Percentiles rank a stretch among this genome's conserved stretches.
These are phyloP conservation scores for Claviceps sp. DNA, from an alignment of 2,329 filamentous ascomycete genomes.

Conservation along the genomic window DNA sequence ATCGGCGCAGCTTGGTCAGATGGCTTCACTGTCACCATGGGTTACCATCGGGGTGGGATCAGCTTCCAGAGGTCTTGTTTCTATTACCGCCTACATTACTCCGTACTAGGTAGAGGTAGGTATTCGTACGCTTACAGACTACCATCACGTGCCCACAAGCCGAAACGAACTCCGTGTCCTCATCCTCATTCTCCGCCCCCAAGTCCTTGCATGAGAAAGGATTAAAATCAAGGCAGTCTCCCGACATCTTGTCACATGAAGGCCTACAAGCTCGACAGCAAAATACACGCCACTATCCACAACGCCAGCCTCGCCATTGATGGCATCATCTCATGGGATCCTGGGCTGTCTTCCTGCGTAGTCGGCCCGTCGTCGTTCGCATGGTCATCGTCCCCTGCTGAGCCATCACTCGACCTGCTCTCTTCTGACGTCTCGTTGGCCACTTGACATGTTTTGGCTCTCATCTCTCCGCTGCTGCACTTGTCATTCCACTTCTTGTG, in stretches of 20 bases:
- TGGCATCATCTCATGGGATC: background rate
- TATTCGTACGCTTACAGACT: no score
- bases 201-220: background rate
- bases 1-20: background rate
- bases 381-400: conserved; percentile 6
- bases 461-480: conserved; percentile 1
- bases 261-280: background rate
- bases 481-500: conserved; percentile 2
- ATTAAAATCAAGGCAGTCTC: background rate
- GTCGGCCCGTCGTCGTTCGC: background rate
- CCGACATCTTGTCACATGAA: background rate
- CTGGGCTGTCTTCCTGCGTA: background rate
- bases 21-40: background rate
- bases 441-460: conserved; percentile 13
- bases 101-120: no score
- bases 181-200: background rate
- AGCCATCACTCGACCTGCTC: conserved; percentile 11
- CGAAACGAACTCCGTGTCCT: background rate
- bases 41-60: background rate
- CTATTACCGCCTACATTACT: no score
- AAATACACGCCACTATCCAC: background rate
- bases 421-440: conserved; percentile 11
- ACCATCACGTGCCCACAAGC: background rate
- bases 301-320: background rate
- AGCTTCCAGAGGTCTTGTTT: background rate